Evolutionary conservation across 2,329 filamentous ascomycete genomes (phyloP), one percentile per base, ranked within the genome.

Genomic region (Ophiosphaerella herpotricha): DNA sequence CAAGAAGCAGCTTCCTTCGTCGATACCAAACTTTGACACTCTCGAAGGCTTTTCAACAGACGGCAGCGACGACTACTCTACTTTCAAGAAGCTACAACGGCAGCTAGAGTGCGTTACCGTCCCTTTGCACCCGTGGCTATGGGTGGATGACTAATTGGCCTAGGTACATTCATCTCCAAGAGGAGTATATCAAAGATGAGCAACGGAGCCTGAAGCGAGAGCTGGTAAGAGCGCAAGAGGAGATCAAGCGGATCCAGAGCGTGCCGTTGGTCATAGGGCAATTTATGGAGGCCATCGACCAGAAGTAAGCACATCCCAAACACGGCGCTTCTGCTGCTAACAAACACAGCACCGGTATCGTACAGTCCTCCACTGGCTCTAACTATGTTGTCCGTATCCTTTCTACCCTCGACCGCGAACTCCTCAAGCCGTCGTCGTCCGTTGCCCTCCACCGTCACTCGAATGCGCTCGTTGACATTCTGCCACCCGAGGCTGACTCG

Each of bases 181-280:
- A 99, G 78, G 94, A 99, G 75, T 99, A 99, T 77, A 99, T 99
- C 85, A 99, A 99, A 80, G 94, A 99, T 85, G 94, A 99, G 82
- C 94, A 99, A 80, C 87, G 91, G 80, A 97, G 91, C 78, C 78
- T 99, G 75, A 99, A 99, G 82, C 86, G 94, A 65, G 94, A 99
- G 81, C 84, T 99, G 43, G 93, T 99, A 47, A 87, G 94, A 64
- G 94, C 94, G 64, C 94, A 99, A 75, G 94, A 99, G 76, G 94
- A 99, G 80, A 99, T 99, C 80, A 99, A 99, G 82, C 87, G 94
- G 61, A 99, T 99, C 74, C 94, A 99, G 80, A 97, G 91, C 75
- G 94, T 99, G 46, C 94, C 94, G 24, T 79, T 99, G 55, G 94
- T 99, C 57, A 99, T 99, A 73, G 94, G 94, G 54, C 94, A 99